Base-by-base conservation (phyloP, 495 filamentous ascomycete species). In the Aspergillus saccharolyticus region DNA sequence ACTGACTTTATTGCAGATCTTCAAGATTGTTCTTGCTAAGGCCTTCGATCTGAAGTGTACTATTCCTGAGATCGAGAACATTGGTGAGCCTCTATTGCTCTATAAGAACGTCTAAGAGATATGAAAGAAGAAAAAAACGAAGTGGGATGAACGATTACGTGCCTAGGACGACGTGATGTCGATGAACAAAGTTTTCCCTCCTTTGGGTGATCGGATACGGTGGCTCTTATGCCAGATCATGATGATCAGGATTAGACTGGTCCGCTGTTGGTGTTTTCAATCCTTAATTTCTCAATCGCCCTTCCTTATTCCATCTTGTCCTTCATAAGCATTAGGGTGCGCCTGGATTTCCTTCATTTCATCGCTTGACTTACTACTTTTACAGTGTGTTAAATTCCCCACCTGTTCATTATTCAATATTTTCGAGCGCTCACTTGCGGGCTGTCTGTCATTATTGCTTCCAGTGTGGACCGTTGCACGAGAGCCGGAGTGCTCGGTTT, bases 41-140 rank as follows among this genome's bases (percentile, higher is more conserved):
- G 95, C 94, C 0, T 98, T 98, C 68, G 94, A 98, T 69, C 81
- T 98, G 57, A 96, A 96, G 69, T 98, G 94, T 79, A 98, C 94
- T 4, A 97, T 98, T 67, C 94, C 94, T 10, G 94, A 98, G 71
- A 97, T 98, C 66, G 93, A 96, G 70, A 91, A 97, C 66, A 85
- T 96, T 48, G 94, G 94, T 66, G 94, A 98, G 72, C 94, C 94
- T n/a, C 77, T 98, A 42, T 78, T 98, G 24, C 83, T 98, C 55
- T 98, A 98, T 70, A 90, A 93, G 71, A 85, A 85, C 53, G 87
- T 88, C 60, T 88, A 72, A 42, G 53, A 30, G 50, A 60, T 24
- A 43, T 52, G 49, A 30, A 33, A 54, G 54, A 9, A 39, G 49
- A 30, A 33, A 54, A 56, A 9, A 39, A 48, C 49, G 57, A 56